Base-by-base conservation (phyloP, 2,329 filamentous ascomycete genomes). In the Aspergillus floridensis region DNA sequence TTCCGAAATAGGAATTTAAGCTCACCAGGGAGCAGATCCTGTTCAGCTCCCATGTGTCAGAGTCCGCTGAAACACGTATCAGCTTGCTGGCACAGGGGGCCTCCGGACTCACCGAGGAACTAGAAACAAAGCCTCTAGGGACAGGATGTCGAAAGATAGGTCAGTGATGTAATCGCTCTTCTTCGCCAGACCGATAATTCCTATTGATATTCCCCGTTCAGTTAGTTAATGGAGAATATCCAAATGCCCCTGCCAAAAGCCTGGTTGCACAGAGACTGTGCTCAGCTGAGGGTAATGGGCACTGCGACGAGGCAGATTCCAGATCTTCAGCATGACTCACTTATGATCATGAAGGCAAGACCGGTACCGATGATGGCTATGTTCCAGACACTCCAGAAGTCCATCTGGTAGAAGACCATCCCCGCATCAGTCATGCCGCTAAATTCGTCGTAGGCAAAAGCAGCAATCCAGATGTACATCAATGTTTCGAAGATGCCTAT, bases 351-450 rank as follows among this genome's bases (percentile, higher is more conserved):
- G 77, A 93, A 96, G 1, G 85, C 77, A 53, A 88, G 76, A 1
- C 88, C 89, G 52, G 90, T 89, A 19, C 84, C 77, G 53, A 95
- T 92, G 73, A 93, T 93, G 61, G 85, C 83, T 71, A 91, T 77
- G 70, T 87, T 87, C 77, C 89, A 91, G 47, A 89, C 71, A 64
- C 89, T 91, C 91, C 90, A 95, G 53, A 96, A 88, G 68, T 95
- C 91, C 8, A 89, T 87, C 5, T 89, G 85, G 70, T 96, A 96
- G 69, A 96, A 96, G 41, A 93, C 85, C 32, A 91, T 88, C 0
- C 93, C 93, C 0, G 93, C 92, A 77, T 97, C 92, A 55, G 87
- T 83, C 78, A 91, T 92, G 68, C 96, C 91, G 67, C 89, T 90
- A 59, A 95, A 80, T 75, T 93, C 92, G 66, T 96, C 92, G 70